Conservation (phyloP, 2,329 filamentous ascomycete species). For the Didymellaceae sp. region DNA sequence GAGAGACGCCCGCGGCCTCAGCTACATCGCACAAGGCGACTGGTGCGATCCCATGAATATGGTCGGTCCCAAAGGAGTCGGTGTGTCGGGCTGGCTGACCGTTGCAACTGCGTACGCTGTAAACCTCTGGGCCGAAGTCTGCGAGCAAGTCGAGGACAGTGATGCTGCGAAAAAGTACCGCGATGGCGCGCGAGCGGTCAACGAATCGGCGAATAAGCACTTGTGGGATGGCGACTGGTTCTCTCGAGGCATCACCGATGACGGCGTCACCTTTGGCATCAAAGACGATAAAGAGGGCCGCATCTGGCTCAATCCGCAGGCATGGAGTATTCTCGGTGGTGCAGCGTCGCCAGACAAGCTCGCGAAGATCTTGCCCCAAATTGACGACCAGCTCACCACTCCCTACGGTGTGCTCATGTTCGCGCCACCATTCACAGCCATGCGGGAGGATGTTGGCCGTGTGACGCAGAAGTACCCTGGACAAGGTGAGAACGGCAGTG, state of each 20-base stretch:
- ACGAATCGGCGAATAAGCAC: slow-evolving; percentile 58
- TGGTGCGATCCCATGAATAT: slow-evolving; percentile 70
- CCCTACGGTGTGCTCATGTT: slow-evolving; percentile 65
- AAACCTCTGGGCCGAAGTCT: slow-evolving; percentile 61
- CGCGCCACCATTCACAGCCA: slow-evolving; percentile 59
- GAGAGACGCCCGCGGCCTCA: slow-evolving; percentile 61
- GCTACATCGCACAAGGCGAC: slow-evolving; percentile 65
- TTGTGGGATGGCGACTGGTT: slow-evolving; percentile 66
- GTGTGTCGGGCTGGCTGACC: slow-evolving; percentile 66
- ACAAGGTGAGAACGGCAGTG: slow-evolving; percentile 64
- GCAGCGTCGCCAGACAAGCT: slow-evolving; percentile 56
- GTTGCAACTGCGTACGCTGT: slow-evolving; percentile 62
- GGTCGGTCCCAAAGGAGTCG: slow-evolving; percentile 65
- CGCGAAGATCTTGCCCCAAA: slow-evolving; percentile 54
- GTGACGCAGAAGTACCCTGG: slow-evolving; percentile 66
- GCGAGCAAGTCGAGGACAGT: slow-evolving; percentile 52
- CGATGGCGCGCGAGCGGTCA: slow-evolving; percentile 55
- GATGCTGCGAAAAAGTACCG: slow-evolving; percentile 56
- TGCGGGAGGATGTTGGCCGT: slow-evolving; percentile 65
- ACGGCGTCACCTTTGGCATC: slow-evolving; percentile 60
- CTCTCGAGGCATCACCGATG: slow-evolving; percentile 64
- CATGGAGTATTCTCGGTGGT: slow-evolving; percentile 63
- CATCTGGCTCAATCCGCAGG: slow-evolving; percentile 66
- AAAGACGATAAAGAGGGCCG: slow-evolving; percentile 60
- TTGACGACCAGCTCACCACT: slow-evolving; percentile 60